Evolutionary conservation across 495 filamentous ascomycete genomes (phyloP).

Genomic region (Endocarpon pusillum): DNA sequence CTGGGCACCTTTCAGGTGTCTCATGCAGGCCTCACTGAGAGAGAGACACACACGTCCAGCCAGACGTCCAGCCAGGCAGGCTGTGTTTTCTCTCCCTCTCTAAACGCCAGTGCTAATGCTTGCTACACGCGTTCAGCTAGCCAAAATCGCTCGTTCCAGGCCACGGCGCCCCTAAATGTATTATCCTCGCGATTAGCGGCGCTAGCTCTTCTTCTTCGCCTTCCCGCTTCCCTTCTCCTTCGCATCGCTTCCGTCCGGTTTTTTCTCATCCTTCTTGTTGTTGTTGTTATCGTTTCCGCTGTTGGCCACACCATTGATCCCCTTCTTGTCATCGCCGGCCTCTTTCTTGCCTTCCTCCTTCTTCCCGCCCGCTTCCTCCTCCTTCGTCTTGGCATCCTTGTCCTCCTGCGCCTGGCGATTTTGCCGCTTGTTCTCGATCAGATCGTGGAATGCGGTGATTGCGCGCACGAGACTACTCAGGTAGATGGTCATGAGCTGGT

Average conservation of each 20-base stretch:
- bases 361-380: conserved; percentile 31
- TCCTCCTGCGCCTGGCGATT: conserved; percentile 95
- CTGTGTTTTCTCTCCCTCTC: too few species aligned
- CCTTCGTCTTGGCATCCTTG: conserved; percentile 68
- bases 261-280: conserved; percentile 46
- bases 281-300: conserved; percentile 12
- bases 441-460: conserved; percentile 95
- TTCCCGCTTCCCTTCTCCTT: conserved; percentile 46
- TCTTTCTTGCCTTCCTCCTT: conserved; percentile 40
- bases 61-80: too few species aligned
- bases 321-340: conserved; percentile 19
- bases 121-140: too few species aligned
- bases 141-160: too few species aligned
- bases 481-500: conserved; percentile 97
- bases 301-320: conserved; percentile 9
- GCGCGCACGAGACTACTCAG: conserved; percentile 89
- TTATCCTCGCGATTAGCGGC: too few species aligned
- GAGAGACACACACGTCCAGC: too few species aligned
- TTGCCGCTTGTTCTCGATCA: conserved; percentile 99
- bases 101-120: too few species aligned
- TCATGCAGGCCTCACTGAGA: too few species aligned
- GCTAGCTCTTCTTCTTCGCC: conserved; percentile 40
- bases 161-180: too few species aligned
- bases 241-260: conserved; percentile 42
- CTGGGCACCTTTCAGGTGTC: too few species aligned